Base-by-base conservation (phyloP, 495 filamentous ascomycete species). In the Neurospora tetrasperma region DNA sequence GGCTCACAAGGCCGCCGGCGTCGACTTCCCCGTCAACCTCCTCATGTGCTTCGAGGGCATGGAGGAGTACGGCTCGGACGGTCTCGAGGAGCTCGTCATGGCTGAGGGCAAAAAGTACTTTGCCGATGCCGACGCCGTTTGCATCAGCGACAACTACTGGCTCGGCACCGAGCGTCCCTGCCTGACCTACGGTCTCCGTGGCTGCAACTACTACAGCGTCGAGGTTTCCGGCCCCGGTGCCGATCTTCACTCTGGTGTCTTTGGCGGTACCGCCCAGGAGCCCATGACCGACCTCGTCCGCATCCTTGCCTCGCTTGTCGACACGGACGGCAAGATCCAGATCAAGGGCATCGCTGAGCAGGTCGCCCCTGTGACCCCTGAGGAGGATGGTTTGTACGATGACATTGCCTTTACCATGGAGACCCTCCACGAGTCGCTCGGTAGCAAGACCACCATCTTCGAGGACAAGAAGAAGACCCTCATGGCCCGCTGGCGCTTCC, bases 121-220 rank as follows among this genome's bases (percentile, higher is more conserved):
- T 84, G 92, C 92, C 75, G 95, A 97, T 75, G 89, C 93, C 6
- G 96, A 99, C 74, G 96, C 94, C 6, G 94, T 97, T 23, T 98
- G 96, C 85, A 99, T 99, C 78, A 96, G 93, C 69, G 96, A 99
- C 83, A 99, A 99, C 86, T 99, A 99, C 89, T 99, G 96, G 96
- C 90, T 99, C 18, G 96, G 96, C 42, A 97, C 96, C 8, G 93
- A 98, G 87, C 97, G 97, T 83, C 96, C 96, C 3, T 99, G 96
- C 77, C 83, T 99, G 72, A 98, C 96, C 12, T 99, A 99, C 81
- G 96, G 96, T 54, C 89, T 99, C n/a, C 92, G 96, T 59, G 96
- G 96, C 14, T 94, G 92, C 89, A 98, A 94, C 82, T 98, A 98
- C 87, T 99, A 98, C 86, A 91, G 89, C 73, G 80, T 99, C 74